A percentile compares a stretch with the other conserved stretches of the same genome.
These are phyloP conservation scores for Colletotrichum trifolii DNA, from an alignment of 2,329 filamentous ascomycete species.

Conservation along the genomic window DNA sequence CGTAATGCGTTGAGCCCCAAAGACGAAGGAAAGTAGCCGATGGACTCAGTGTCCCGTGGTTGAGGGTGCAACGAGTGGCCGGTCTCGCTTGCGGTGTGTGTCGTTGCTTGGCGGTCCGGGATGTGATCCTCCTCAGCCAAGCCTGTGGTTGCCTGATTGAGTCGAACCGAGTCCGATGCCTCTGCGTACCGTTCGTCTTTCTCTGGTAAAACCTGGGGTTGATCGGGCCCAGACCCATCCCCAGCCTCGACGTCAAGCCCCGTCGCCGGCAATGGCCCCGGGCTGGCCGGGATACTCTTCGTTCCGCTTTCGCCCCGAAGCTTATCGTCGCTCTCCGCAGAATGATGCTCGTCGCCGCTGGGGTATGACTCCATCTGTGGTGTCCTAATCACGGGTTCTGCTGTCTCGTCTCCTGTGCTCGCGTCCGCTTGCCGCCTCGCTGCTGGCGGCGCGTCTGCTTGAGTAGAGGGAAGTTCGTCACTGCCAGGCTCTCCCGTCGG, in stretches of 20 bases:
- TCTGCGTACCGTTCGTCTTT: neutral
- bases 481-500: slow-evolving; percentile 32
- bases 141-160: slow-evolving; percentile 8
- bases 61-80: slow-evolving; percentile 4
- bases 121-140: slow-evolving; percentile 27
- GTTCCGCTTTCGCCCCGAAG: neutral
- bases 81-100: slow-evolving; percentile 20
- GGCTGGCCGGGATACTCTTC: neutral
- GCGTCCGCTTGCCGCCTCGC: slow-evolving; percentile 19
- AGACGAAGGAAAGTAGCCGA: slow-evolving; percentile 24
- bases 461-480: slow-evolving; percentile 28
- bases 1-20: slow-evolving; percentile 26
- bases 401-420: slow-evolving; percentile 24
- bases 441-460: slow-evolving; percentile 25
- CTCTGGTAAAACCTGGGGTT: neutral
- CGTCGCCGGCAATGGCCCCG: neutral
- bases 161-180: slow-evolving; percentile 8
- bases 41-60: slow-evolving; percentile 23
- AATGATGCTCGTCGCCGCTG: neutral
- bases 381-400: slow-evolving; percentile 35
- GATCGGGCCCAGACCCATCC: slow-evolving; percentile 10
- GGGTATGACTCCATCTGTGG: slow-evolving; percentile 26
- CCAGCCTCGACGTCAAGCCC: slow-evolving; percentile 1
- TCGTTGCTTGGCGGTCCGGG: slow-evolving; percentile 21
- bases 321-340: neutral